These are phyloP conservation scores for Clavulina sp. DNA, from an alignment of 768 basidiomycete genomes.

Conservation along the genomic window DNA sequence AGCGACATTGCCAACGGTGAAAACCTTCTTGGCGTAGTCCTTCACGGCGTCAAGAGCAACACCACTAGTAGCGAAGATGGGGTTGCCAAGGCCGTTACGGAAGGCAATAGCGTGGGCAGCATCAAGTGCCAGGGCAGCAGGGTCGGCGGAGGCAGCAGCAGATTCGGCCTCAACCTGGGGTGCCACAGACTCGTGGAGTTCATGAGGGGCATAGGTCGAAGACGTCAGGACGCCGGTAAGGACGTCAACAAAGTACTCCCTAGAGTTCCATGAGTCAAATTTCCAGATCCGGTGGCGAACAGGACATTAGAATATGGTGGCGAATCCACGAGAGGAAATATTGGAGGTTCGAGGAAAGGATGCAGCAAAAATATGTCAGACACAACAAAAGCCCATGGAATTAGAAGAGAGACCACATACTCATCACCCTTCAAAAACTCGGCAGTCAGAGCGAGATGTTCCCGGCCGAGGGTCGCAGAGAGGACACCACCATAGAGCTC, in stretches of 20 bases:
- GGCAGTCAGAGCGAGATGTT: constrained; percentile 83
- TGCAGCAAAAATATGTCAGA: neutral
- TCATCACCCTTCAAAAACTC: constrained; percentile 93
- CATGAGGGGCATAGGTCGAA: constrained; percentile 40
- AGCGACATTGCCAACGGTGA: constrained; percentile 64
- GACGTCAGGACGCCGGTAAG: constrained; percentile 72
- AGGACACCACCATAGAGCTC: constrained; percentile 89
- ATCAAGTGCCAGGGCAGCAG: constrained; percentile 61
- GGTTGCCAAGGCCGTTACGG: constrained; percentile 82
- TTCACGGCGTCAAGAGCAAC: constrained; percentile 54
- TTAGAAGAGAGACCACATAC: constrained; percentile 34
- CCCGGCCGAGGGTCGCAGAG: constrained; percentile 65
- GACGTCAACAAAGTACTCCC: constrained; percentile 77
- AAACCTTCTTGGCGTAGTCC: constrained; percentile 51
- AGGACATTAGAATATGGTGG: neutral
- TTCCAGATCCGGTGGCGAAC: neutral
- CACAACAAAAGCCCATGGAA: neutral
- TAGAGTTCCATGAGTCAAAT: constrained; percentile 19
- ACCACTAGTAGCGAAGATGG: constrained; percentile 62
- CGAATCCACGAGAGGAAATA: neutral
- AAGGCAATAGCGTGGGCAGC: constrained; percentile 81
- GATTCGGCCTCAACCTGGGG: constrained; percentile 54
- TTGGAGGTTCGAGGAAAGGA: neutral
- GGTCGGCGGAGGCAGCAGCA: constrained; percentile 37
- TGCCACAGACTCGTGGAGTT: constrained; percentile 28